A percentile compares a stretch with the other conserved stretches of the same genome.
Evolutionary conservation across 805 yeast genomes (phyloP).

Genomic region (Starmerella vitae): DNA sequence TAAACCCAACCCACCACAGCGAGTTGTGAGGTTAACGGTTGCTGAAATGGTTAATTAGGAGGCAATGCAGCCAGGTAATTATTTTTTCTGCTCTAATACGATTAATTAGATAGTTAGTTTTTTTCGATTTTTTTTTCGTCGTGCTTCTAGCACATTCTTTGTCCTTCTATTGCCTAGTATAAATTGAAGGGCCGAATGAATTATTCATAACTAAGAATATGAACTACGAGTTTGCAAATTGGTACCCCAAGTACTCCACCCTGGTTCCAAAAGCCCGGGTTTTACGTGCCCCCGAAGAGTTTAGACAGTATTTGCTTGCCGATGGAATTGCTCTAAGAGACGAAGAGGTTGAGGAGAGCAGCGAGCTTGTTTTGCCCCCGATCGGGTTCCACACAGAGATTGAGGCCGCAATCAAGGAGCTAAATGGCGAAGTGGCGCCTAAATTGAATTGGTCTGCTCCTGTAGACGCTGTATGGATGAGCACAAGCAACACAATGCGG

Average conservation of each 20-base stretch:
- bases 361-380: conserved; percentile 23
- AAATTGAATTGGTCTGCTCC: conserved; percentile 97
- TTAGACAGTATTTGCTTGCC: conserved; percentile 44
- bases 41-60: too few relatives aligned
- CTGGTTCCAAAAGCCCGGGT: conserved; percentile 40
- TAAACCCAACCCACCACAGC: too few relatives aligned
- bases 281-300: conserved; percentile 44
- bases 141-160: too few relatives aligned
- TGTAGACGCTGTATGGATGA: conserved; percentile 85
- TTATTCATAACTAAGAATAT: background rate
- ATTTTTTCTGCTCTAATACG: too few relatives aligned
- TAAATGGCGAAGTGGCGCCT: conserved; percentile 57
- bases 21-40: too few relatives aligned
- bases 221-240: conserved; percentile 23
- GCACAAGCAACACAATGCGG: conserved; percentile 59
- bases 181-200: too few relatives aligned
- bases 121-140: too few relatives aligned
- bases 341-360: conserved; percentile 20
- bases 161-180: too few relatives aligned
- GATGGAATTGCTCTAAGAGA: conserved; percentile 48
- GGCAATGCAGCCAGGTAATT: too few relatives aligned
- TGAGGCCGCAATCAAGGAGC: conserved; percentile 32
- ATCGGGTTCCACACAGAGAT: conserved; percentile 44
- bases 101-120: too few relatives aligned
- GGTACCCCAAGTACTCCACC: conserved; percentile 43